Evolutionary conservation across 768 basidiomycete species (phyloP), one percentile per base, ranked within the genome.

Genomic region (Lentinula raphanica): DNA sequence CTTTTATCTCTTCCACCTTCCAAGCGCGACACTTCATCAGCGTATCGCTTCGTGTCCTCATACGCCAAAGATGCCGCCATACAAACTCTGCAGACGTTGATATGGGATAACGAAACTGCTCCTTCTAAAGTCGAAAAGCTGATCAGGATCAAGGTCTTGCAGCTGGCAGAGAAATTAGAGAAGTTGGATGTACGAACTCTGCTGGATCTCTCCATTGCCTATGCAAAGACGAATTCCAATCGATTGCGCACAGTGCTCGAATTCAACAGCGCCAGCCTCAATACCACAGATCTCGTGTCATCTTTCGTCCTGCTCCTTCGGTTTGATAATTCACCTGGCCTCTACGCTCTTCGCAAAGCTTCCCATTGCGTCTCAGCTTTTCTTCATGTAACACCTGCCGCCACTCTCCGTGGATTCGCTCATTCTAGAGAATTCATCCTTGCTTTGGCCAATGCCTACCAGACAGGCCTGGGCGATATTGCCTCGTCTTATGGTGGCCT

Each of bases 341-440:
- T 90, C 1, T 87, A 90, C 57, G 79, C 75, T 19, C 72, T 87
- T 60, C 81, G 88, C 32, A 90, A 89, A 68, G 75, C 82, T 4
- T 74, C 82, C 1, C 78, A 83, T 64, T 82, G 82, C 62, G 69
- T 89, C 48, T 64, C 74, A 21, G 75, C 77, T 42, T 77, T 90
- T 63, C 72, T 90, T 0, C 77, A 76, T 1, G 75, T 77, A 23
- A 73, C 78, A 12, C 79, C 86, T 12, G 69, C 76, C 0, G 72
- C 76, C 2, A 66, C 86, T 31, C 62, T 82, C 3, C 79, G 78
- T 8, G 71, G 74, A 3, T 89, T 90, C 50, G 73, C 79, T 3
- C 78, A 75, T 25, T 74, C 66, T 70, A 83, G 74, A 54, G 65
- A 72, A 0, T 85, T 90, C 61, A 64, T 86, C 13, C 58, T 83